phyloP scores from a whole-genome alignment of 768 basidiomycete species.

The Hebeloma cylindrosporum region DNA sequence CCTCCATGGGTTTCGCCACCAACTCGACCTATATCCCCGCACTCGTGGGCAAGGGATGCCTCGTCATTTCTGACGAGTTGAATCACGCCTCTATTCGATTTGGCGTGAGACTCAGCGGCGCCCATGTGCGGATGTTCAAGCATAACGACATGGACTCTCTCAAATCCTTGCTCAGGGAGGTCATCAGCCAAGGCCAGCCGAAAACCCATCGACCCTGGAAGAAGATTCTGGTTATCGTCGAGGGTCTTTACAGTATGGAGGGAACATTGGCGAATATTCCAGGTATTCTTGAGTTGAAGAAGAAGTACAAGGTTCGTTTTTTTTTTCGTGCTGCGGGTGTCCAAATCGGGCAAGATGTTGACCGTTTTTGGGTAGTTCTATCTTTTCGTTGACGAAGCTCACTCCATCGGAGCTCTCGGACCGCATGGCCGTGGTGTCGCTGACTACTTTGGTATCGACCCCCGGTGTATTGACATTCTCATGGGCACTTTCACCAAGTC shows the following conservation, averaged over 20 bases:
- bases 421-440: conserved; percentile 92
- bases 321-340: too few relatives aligned
- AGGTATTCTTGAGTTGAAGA: conserved; percentile 78
- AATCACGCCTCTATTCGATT: conserved; percentile 96
- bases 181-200: conserved; percentile 95
- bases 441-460: conserved; percentile 89
- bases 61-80: conserved; percentile 95
- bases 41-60: conserved; percentile 83
- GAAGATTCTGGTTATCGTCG: conserved; percentile 93
- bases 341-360: conserved; percentile 3
- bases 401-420: conserved; percentile 95
- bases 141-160: conserved; percentile 91
- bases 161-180: conserved; percentile 80
- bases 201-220: conserved; percentile 99
- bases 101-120: conserved; percentile 86
- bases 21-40: conserved; percentile 94
- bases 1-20: conserved; percentile 96
- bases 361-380: conserved; percentile 66
- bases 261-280: conserved; percentile 92
- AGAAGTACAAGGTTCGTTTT: conserved; percentile 84
- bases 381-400: conserved; percentile 94
- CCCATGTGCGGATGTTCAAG: conserved; percentile 91
- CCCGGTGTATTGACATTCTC: conserved; percentile 81
- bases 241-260: conserved; percentile 98
- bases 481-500: conserved; percentile 99